Conservation (phyloP, 495 filamentous ascomycete species). For the Letharia columbiana region DNA sequence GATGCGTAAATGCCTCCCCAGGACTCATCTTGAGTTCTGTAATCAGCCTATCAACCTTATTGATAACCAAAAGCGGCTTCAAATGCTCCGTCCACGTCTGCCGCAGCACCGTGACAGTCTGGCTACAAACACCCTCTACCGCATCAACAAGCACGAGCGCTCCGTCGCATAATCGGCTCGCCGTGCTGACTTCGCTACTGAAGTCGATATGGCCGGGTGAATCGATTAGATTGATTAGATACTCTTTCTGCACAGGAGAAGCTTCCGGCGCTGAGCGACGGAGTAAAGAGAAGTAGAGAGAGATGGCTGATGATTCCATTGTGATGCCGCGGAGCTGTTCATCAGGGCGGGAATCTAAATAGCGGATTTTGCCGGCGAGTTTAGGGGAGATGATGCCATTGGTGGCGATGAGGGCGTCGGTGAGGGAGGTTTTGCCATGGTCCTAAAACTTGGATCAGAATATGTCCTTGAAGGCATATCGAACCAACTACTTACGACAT, state of each 20-base stretch:
- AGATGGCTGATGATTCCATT: conserved; percentile 99
- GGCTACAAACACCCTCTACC: conserved; percentile 95
- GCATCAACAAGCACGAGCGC: conserved; percentile 95
- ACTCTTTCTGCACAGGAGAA: conserved; percentile 66
- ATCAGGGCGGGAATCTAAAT: conserved; percentile 92
- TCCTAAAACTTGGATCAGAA: conserved; percentile 42
- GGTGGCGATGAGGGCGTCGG: conserved; percentile 91
- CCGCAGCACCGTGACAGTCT: conserved; percentile 92
- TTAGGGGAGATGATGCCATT: conserved; percentile 99
- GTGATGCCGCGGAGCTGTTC: conserved; percentile 96
- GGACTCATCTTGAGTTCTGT: conserved; percentile 91
- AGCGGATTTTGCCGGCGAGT: conserved; percentile 94
- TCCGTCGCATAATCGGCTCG: conserved; percentile 89
- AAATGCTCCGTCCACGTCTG: conserved; percentile 95
- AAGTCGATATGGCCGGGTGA: conserved; percentile 98
- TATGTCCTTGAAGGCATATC: conserved; percentile 3
- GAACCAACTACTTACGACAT: conserved; percentile 58
- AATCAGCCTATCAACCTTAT: conserved; percentile 93
- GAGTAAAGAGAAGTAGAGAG: conserved; percentile 88
- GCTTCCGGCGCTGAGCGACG: conserved; percentile 59
- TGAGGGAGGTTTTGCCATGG: conserved; percentile 97
- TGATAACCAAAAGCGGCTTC: conserved; percentile 89
- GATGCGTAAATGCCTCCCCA: conserved; percentile 76
- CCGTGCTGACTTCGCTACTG: conserved; percentile 94
- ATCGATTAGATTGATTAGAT: conserved; percentile 95